A percentile compares a stretch with the other conserved stretches of the same genome.
These are phyloP conservation scores for Parascedosporium putredinis DNA, from an alignment of 2,329 filamentous ascomycete genomes.

Conservation along the genomic window DNA sequence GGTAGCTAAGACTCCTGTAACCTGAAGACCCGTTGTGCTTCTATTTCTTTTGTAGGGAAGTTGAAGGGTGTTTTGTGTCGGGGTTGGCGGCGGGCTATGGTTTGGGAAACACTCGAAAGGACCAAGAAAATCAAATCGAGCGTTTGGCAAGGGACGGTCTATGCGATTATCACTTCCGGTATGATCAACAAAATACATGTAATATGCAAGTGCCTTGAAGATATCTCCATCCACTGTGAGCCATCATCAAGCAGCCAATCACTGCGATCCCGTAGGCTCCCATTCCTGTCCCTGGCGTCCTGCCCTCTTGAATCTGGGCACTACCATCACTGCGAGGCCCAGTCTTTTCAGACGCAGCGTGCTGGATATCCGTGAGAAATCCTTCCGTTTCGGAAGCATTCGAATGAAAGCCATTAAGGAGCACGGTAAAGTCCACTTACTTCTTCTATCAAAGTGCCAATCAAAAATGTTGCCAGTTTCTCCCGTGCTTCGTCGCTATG, in stretches of 20 bases:
- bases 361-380: neutral
- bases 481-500: constrained; percentile 96
- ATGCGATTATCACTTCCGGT: neutral
- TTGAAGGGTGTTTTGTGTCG: too few relatives aligned
- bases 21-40: too few relatives aligned
- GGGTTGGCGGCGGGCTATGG: too few relatives aligned
- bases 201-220: neutral
- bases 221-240: neutral
- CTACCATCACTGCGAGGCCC: too few relatives aligned
- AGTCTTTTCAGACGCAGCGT: neutral
- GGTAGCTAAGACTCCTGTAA: too few relatives aligned
- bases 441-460: constrained; percentile 59
- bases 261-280: neutral
- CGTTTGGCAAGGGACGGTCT: neutral
- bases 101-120: neutral
- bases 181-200: neutral
- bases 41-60: too few relatives aligned
- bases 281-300: neutral
- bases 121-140: neutral
- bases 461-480: constrained; percentile 67
- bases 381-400: neutral
- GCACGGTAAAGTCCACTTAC: neutral
- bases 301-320: too few relatives aligned
- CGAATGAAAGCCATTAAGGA: neutral
- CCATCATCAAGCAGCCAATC: neutral